Percentiles rank a stretch among this genome's conserved stretches.
Conservation (phyloP, 2,329 filamentous ascomycete species). For the Pseudopyrenochaeta lycopersici region DNA sequence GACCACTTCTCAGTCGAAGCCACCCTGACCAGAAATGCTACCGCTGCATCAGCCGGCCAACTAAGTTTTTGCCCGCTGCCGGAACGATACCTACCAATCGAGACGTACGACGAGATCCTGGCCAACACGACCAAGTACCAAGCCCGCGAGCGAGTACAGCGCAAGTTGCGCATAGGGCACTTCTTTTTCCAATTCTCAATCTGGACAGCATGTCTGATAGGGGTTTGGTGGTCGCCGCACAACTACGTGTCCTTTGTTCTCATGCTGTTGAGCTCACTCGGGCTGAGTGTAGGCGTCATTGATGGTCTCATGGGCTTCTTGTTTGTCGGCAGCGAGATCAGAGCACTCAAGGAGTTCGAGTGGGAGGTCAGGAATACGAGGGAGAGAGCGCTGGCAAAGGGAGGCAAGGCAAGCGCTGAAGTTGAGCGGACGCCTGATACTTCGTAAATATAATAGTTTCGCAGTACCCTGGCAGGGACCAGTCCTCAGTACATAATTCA, state of each 20-base stretch:
- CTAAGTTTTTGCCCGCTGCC: conserved; percentile 23
- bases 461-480: neutral
- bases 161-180: conserved; percentile 74
- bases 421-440: neutral
- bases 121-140: conserved; percentile 74
- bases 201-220: conserved; percentile 78
- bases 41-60: conserved; percentile 12
- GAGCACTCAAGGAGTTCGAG: conserved; percentile 87
- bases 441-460: neutral
- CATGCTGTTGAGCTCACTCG: conserved; percentile 80
- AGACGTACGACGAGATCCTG: conserved; percentile 77
- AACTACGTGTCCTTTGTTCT: conserved; percentile 83
- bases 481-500: too few species aligned
- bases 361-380: conserved; percentile 74
- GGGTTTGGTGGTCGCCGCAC: conserved; percentile 83
- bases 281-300: conserved; percentile 77
- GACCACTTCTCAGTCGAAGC: conserved; percentile 94
- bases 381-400: conserved; percentile 31
- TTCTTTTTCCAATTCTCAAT: conserved; percentile 74
- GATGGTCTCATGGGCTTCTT: conserved; percentile 87
- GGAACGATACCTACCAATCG: conserved; percentile 53
- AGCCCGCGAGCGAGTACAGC: conserved; percentile 75
- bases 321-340: conserved; percentile 85
- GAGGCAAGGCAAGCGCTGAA: conserved; percentile 4
- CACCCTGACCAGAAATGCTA: conserved; percentile 62